A percentile compares a stretch with the other conserved stretches of the same genome.
These are phyloP conservation scores for Trypanosoma congolense DNA, from an alignment of 208 protist genomes.

Conservation along the genomic window DNA sequence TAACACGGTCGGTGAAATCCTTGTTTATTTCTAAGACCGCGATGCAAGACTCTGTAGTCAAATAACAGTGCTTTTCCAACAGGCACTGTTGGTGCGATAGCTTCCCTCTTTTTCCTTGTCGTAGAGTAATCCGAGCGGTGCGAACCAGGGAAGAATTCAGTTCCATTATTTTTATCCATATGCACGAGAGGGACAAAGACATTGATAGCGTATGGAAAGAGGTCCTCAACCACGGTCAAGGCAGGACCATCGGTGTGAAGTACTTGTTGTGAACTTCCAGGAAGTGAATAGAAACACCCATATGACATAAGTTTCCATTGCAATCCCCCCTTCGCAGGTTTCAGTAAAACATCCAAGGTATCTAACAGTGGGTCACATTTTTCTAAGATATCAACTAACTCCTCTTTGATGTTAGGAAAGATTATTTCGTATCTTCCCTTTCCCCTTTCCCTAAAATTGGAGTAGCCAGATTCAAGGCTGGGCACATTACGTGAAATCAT, in stretches of 20 bases:
- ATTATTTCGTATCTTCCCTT: conserved; percentile 63
- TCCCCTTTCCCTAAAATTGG: conserved; percentile 63
- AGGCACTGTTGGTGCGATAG: conserved; percentile 30
- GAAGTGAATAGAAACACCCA: conserved; percentile 60
- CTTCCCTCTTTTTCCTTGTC: conserved; percentile 12
- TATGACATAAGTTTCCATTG: conserved; percentile 49
- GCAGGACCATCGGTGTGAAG: conserved; percentile 53
- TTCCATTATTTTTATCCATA: conserved; percentile 50
- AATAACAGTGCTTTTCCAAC: conserved; percentile 48
- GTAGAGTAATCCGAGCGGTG: conserved; percentile 19
- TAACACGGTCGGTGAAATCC: conserved; percentile 42
- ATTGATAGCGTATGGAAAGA: conserved; percentile 67
- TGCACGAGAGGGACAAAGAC: conserved; percentile 64
- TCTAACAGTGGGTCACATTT: conserved; percentile 31
- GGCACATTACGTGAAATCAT: conserved; percentile 21
- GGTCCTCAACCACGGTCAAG: conserved; percentile 37
- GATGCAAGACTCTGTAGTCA: conserved; percentile 65
- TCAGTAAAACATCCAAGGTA: conserved; percentile 29
- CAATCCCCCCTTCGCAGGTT: conserved; percentile 1
- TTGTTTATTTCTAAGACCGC: conserved; percentile 37
- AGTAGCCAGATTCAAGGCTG: conserved; percentile 45
- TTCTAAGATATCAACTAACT: conserved; percentile 33
- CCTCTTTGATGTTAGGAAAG: conserved; percentile 33
- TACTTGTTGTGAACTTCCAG: conserved; percentile 43
- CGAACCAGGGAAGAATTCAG: conserved; percentile 45